phyloP scores from a whole-genome alignment of 139 green algal species.

The Ostreobium quekettii region DNA sequence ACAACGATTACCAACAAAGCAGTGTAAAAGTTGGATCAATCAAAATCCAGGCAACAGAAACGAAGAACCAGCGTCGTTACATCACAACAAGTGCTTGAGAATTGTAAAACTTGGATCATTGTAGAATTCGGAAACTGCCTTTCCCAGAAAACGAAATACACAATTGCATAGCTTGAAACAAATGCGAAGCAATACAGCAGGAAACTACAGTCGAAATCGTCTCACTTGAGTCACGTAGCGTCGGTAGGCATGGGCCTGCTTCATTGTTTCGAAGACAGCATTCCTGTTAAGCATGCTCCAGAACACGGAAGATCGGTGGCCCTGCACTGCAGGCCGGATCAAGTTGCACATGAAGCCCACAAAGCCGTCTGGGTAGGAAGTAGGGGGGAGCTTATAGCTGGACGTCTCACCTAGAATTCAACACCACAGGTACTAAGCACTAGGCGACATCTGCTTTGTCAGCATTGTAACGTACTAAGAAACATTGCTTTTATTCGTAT shows the following conservation, averaged over 20 bases:
- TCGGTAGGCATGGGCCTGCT: slow-evolving; percentile 43
- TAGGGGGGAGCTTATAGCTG: too few relatives aligned
- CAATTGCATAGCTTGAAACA: background rate
- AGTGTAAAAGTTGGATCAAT: too few relatives aligned
- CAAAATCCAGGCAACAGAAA: background rate
- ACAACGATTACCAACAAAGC: too few relatives aligned
- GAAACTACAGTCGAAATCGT: background rate
- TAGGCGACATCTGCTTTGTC: too few relatives aligned
- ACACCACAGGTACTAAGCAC: too few relatives aligned
- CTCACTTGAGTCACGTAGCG: slow-evolving; percentile 34
- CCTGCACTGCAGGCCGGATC: slow-evolving; percentile 34
- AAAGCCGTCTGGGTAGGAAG: slow-evolving; percentile 53
- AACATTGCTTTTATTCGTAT: too few relatives aligned
- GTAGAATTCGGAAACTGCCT: background rate
- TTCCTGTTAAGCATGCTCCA: slow-evolving; percentile 33
- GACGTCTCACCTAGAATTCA: too few relatives aligned
- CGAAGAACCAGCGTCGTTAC: background rate
- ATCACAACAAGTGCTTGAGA: background rate
- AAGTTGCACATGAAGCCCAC: slow-evolving; percentile 62
- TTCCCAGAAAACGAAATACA: background rate
- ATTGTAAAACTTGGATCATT: background rate
- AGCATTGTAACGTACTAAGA: too few relatives aligned
- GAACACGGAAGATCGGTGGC: slow-evolving; percentile 39
- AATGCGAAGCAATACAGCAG: background rate
- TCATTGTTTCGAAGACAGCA: slow-evolving; percentile 54